Evolutionary conservation across 441 rosid genomes (phyloP).

Genomic region (Euphorbia celastroides): DNA sequence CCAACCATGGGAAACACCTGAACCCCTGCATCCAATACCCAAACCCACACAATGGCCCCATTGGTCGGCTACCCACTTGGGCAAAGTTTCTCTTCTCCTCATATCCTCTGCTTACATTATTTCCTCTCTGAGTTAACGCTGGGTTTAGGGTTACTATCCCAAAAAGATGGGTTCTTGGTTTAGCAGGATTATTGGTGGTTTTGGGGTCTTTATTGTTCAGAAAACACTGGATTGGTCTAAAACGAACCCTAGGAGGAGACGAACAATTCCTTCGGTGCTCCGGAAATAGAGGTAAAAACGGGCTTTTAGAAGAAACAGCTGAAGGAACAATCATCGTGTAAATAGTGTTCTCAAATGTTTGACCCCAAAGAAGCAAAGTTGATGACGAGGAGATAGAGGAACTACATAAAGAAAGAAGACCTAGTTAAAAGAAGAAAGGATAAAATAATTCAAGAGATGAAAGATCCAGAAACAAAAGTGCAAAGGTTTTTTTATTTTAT

Average conservation of each 20-base stretch:
- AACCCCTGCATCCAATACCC: conserved; percentile 85
- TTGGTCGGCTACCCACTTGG: conserved; percentile 39
- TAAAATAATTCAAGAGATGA: background rate
- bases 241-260: background rate
- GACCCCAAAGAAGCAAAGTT: background rate
- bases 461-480: background rate
- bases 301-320: background rate
- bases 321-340: background rate
- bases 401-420: background rate
- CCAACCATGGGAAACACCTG: conserved; percentile 86
- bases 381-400: background rate
- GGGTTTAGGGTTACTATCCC: conserved; percentile 27
- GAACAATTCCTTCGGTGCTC: background rate
- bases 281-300: background rate
- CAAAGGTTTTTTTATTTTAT: too few species aligned
- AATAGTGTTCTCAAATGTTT: background rate
- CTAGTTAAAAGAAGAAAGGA: background rate
- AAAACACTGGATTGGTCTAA: background rate
- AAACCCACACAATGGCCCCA: conserved; percentile 57
- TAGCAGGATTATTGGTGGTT: conserved; percentile 18
- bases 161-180: conserved; percentile 22
- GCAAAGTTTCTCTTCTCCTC: conserved; percentile 31
- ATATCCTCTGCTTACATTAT: conserved; percentile 19
- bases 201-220: conserved; percentile 13
- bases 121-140: conserved; percentile 27